A percentile compares a stretch with the other conserved stretches of the same genome.
phyloP scores from a whole-genome alignment of 2,329 filamentous ascomycete genomes.

The Sphaerostilbella broomeana region DNA sequence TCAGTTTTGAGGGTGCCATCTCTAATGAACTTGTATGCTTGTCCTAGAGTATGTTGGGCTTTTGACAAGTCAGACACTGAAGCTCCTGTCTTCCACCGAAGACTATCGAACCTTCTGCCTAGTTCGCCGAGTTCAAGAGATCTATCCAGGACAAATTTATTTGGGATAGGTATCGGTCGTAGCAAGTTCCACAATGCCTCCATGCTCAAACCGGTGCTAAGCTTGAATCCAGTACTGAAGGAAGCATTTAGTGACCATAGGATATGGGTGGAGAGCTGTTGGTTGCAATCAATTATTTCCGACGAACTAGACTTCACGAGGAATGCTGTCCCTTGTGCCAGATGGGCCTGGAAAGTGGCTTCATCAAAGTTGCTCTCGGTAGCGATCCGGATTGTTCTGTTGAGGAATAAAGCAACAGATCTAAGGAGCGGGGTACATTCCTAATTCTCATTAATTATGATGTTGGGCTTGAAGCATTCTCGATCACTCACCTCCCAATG shows the following conservation, averaged over 20 bases:
- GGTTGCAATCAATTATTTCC: slow-evolving; percentile 21
- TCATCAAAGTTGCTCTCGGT: slow-evolving; percentile 48
- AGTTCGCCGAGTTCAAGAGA: slow-evolving; percentile 48
- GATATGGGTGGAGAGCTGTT: slow-evolving; percentile 34
- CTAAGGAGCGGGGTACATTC: slow-evolving; percentile 29
- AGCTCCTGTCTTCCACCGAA: slow-evolving; percentile 52
- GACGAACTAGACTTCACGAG: slow-evolving; percentile 29
- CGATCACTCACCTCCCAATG: slow-evolving; percentile 25
- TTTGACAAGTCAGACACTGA: slow-evolving; percentile 45
- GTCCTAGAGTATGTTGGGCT: slow-evolving; percentile 48
- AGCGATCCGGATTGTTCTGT: slow-evolving; percentile 45
- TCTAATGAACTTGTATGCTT: slow-evolving; percentile 51
- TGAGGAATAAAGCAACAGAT: slow-evolving; percentile 46
- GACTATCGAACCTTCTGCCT: slow-evolving; percentile 51
- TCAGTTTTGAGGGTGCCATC: slow-evolving; percentile 33
- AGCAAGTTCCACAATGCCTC: slow-evolving; percentile 69
- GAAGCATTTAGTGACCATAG: slow-evolving; percentile 40
- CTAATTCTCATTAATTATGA: slow-evolving; percentile 7
- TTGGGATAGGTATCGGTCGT: slow-evolving; percentile 54
- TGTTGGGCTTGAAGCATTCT: slow-evolving; percentile 1
- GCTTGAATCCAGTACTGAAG: slow-evolving; percentile 64
- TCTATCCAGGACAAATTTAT: slow-evolving; percentile 38
- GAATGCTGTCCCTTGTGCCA: slow-evolving; percentile 43
- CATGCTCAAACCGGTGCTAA: slow-evolving; percentile 74
- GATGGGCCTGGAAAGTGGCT: slow-evolving; percentile 57